Conservation (phyloP, 139 green algal species). For the Penium margaritaceum region DNA sequence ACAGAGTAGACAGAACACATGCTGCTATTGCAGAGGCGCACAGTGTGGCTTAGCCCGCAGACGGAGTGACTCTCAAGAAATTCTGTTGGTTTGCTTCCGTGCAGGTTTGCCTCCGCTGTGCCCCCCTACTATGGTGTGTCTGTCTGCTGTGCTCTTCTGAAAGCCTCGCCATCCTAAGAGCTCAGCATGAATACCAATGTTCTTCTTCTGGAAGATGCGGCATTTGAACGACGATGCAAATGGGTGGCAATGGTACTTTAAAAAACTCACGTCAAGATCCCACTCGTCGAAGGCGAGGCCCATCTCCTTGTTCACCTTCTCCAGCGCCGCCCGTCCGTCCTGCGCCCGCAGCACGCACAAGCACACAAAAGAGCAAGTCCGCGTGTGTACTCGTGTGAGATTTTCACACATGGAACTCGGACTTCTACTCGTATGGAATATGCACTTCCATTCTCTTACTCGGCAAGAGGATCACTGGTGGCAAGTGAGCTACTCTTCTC, state of each 20-base stretch:
- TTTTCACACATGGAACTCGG: background rate
- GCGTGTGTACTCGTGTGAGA: no score
- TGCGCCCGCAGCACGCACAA: background rate
- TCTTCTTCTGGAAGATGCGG: no score
- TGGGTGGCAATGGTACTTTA: no score
- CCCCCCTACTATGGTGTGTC: background rate
- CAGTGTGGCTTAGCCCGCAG: no score
- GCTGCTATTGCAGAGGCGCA: no score
- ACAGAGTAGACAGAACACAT: no score
- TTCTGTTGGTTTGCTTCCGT: background rate
- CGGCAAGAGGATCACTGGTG: background rate
- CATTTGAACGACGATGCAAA: no score
- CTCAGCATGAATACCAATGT: no score
- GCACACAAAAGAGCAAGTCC: background rate
- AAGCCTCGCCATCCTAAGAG: no score
- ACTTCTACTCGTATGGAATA: background rate
- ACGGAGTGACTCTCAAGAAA: no score
- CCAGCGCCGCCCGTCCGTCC: constrained; percentile 27
- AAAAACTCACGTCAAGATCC: constrained; percentile 57
- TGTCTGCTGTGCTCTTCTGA: no score
- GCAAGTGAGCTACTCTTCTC: background rate
- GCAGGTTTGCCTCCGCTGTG: constrained; percentile 61
- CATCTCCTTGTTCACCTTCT: constrained; percentile 49
- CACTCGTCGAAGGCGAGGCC: constrained; percentile 95
- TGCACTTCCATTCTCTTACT: no score